Conservation (phyloP, 2,329 filamentous ascomycete species). For the Teratosphaeria epicoccoides region DNA sequence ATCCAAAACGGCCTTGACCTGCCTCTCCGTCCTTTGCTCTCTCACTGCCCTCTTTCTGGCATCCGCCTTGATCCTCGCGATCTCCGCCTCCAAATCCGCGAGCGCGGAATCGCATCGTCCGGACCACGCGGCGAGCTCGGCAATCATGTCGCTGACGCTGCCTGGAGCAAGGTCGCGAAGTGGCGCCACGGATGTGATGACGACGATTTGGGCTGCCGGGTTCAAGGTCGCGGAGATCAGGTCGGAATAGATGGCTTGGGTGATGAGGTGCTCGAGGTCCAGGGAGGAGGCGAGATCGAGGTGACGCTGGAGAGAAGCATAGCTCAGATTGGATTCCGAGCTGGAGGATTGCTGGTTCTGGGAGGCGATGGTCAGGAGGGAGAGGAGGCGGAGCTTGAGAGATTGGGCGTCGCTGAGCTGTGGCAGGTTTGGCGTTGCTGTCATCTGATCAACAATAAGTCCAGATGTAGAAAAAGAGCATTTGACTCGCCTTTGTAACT, state of each 20-base stretch:
- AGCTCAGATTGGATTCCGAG: conserved; percentile 52
- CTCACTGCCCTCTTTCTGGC: conserved; percentile 33
- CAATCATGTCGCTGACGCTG: conserved; percentile 57
- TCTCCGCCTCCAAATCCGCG: conserved; percentile 63
- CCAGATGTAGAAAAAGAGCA: background rate
- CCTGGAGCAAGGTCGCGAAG: conserved; percentile 75
- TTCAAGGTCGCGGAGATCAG: conserved; percentile 76
- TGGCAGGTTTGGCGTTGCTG: conserved; percentile 50
- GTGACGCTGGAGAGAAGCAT: conserved; percentile 53
- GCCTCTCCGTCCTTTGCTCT: conserved; percentile 32
- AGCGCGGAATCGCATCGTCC: conserved; percentile 66
- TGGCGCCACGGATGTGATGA: conserved; percentile 69
- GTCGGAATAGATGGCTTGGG: conserved; percentile 75
- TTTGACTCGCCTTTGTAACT: conserved; percentile 52
- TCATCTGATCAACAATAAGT: conserved; percentile 8
- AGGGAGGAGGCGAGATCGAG: conserved; percentile 57
- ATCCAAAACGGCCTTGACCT: conserved; percentile 26
- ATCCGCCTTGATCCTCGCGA: conserved; percentile 50
- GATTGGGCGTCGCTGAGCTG: conserved; percentile 60
- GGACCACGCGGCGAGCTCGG: conserved; percentile 63
- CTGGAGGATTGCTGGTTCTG: conserved; percentile 34
- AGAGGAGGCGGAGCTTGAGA: conserved; percentile 82
- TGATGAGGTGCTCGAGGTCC: conserved; percentile 76
- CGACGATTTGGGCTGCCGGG: conserved; percentile 61
- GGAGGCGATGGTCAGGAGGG: conserved; percentile 69